These are phyloP conservation scores for Cordyceps javanica DNA, from an alignment of 2,329 filamentous ascomycete genomes.

Conservation along the genomic window DNA sequence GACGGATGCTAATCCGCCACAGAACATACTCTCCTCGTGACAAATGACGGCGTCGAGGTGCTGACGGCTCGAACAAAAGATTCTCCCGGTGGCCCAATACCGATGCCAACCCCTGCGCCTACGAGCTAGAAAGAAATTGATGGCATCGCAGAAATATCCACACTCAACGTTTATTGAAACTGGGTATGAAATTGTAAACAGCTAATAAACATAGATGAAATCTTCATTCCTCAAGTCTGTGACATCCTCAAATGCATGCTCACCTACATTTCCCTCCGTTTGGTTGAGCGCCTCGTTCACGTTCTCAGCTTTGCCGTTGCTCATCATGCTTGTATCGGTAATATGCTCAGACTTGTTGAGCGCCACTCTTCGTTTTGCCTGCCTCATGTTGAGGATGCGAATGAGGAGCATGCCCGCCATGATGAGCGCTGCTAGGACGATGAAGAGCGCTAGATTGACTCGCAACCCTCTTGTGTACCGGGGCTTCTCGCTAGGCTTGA, in stretches of 20 bases:
- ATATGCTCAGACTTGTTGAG: slow-evolving; percentile 39
- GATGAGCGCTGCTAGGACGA: slow-evolving; percentile 46
- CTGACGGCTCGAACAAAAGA: slow-evolving; percentile 65
- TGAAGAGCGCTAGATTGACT: slow-evolving; percentile 55
- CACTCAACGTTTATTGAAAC: not conserved
- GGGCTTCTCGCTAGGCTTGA: slow-evolving; percentile 52
- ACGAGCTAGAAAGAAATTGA: not conserved
- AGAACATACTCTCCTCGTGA: slow-evolving; percentile 81
- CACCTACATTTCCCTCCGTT: slow-evolving; percentile 24
- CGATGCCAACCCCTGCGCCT: slow-evolving; percentile 39
- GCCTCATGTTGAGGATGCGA: slow-evolving; percentile 46
- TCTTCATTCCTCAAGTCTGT: slow-evolving; percentile 56
- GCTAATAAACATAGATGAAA: slow-evolving; percentile 49
- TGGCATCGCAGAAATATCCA: too few relatives aligned
- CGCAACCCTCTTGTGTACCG: slow-evolving; percentile 50
- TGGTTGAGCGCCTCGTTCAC: slow-evolving; percentile 19
- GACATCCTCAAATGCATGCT: slow-evolving; percentile 41
- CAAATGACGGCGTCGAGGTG: slow-evolving; percentile 74
- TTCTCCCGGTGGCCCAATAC: slow-evolving; percentile 68
- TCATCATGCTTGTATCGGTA: slow-evolving; percentile 47
- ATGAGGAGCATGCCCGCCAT: slow-evolving; percentile 28
- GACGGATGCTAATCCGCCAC: not conserved
- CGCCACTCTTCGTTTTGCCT: slow-evolving; percentile 27
- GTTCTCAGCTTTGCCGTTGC: slow-evolving; percentile 26
- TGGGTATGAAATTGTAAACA: not conserved